Evolutionary conservation across 306 rosid species (phyloP).

Genomic region (Oxytropis ochrocephala): DNA sequence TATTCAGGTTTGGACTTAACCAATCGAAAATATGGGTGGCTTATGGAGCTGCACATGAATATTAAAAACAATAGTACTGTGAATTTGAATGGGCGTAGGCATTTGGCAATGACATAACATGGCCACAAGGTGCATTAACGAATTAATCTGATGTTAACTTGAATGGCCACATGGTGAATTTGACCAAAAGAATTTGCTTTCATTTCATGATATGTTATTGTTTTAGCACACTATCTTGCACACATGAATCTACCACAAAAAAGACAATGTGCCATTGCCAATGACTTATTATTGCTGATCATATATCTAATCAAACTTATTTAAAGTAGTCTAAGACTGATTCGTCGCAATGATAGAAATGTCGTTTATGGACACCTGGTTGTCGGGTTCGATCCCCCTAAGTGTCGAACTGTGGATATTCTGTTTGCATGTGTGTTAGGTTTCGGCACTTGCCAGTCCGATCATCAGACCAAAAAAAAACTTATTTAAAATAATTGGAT

Average conservation of each 20-base stretch:
- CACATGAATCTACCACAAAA: neutral
- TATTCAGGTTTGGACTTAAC: too few relatives aligned
- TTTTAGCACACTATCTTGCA: neutral
- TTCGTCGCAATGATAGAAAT: too few relatives aligned
- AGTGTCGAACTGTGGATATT: too few relatives aligned
- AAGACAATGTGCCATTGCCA: too few relatives aligned
- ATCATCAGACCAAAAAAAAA: too few relatives aligned
- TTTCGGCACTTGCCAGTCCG: too few relatives aligned
- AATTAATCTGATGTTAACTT: neutral
- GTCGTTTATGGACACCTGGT: too few relatives aligned
- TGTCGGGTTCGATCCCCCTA: too few relatives aligned
- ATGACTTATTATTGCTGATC: neutral
- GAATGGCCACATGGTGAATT: too few relatives aligned
- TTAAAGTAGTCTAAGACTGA: too few relatives aligned
- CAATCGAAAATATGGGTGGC: constrained; percentile 55
- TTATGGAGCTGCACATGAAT: constrained; percentile 50
- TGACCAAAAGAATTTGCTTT: neutral
- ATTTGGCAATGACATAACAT: too few relatives aligned
- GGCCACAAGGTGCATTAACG: neutral
- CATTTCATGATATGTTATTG: neutral
- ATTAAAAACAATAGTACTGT: constrained; percentile 15
- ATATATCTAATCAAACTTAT: neutral
- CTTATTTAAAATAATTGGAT: neutral
- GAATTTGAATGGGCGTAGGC: neutral
- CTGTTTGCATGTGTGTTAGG: too few relatives aligned